Evolutionary conservation across 495 filamentous ascomycete species (phyloP), one percentile per base, ranked within the genome.

Genomic region (Daldinia decipiens): DNA sequence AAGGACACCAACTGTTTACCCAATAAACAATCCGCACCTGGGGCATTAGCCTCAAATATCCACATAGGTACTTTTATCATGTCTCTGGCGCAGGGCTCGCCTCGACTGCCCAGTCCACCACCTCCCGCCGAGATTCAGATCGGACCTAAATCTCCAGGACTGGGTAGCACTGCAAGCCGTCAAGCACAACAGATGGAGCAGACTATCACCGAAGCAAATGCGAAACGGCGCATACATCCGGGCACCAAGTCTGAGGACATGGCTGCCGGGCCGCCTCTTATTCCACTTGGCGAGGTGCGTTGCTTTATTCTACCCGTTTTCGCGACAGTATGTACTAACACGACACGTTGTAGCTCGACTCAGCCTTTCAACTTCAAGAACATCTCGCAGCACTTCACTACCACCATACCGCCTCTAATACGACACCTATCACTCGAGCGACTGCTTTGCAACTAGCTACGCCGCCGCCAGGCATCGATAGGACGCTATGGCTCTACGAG

Each of bases 351-450:
- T 75, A 94, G 88, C 90, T 99, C 76, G 94, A 98, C 76, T 97
- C 94, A 9, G 91, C 95, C 60, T 99, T 99, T 76, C 95, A 97
- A 79, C 89, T 98, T n/a, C 95, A 97, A 78, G 95, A 99, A 82
- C 96, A 99, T 77, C 88, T 99, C 53, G 94, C 95, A 80, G 92
- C 96, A 13, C 88, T 98, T 11, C 91, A 97, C 80, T 87, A 92
- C 78, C 81, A 89, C 73, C 90, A 91, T 80, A 96, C 93, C 1
- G 84, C 88, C 62, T 78, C 84, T 61, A 82, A 86, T 70, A 88
- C 86, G 47, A 79, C 82, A 27, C 89, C 95, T 21, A 88, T 99
- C 59, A 92, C 85, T 62, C 88, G 89, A 72, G 84, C 90, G 47
- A 89, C 90, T 50, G 93, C 95, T 24, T 75, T 82, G 54, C 83